These are phyloP conservation scores for Plasmodium coatneyi DNA, from an alignment of 169 alveolate species.

Conservation along the genomic window DNA sequence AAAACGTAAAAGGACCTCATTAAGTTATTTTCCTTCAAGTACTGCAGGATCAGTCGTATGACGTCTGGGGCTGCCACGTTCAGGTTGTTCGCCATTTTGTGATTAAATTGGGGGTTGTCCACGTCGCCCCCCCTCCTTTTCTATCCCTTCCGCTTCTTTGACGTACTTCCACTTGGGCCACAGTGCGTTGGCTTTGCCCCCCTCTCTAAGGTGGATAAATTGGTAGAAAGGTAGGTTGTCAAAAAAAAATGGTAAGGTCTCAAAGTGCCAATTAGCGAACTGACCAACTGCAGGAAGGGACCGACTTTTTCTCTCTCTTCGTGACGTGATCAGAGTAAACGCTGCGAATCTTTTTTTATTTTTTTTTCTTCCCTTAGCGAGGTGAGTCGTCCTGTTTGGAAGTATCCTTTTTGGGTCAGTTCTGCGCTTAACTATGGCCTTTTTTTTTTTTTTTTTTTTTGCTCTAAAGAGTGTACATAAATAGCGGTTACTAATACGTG, in stretches of 20 bases:
- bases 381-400: background rate
- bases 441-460: background rate
- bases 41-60: slow-evolving; percentile 80
- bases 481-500: background rate
- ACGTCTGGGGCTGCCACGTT: slow-evolving; percentile 67
- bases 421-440: background rate
- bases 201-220: background rate
- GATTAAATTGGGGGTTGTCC: background rate
- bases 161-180: background rate
- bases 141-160: background rate
- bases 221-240: background rate
- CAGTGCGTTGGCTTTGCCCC: background rate
- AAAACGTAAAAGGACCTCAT: slow-evolving; percentile 80
- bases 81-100: slow-evolving; percentile 10
- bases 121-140: background rate
- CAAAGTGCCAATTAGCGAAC: background rate
- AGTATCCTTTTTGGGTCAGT: background rate
- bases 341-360: background rate
- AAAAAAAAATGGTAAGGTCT: background rate
- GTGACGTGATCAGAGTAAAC: background rate
- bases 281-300: background rate
- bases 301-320: background rate
- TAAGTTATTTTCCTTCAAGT: slow-evolving; percentile 81
- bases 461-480: background rate
- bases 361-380: background rate